Evolutionary conservation across 352 stramenopile genomes (phyloP), one percentile per base, ranked within the genome.

Genomic region (Aphanomyces stellatus): DNA sequence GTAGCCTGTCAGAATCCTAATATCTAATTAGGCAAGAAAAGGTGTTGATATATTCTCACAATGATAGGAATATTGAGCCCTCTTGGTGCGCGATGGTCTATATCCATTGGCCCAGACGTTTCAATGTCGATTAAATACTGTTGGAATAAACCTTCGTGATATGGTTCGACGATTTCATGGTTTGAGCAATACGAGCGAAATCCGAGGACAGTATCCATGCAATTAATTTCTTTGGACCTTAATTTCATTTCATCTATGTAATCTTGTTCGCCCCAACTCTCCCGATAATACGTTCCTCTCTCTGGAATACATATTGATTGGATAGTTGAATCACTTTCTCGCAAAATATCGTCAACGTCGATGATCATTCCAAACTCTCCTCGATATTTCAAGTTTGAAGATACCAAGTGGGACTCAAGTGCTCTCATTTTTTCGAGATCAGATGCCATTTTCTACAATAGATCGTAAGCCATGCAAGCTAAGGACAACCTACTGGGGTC

Each of bases 231-330:
- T 57, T 11, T 33, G 15, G 22, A 15, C 30, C 6, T 34, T 1
- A 24, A 24, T 2, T 57, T 57, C 30, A 57, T 61, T 3, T n/a
- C 24, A 11, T 57, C 53, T 22, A 91, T 51, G 72, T 82, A 90
- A 35, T 91, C 82, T 19, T 73, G 74, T 72, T 95, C 87, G 41
- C 88, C 80, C 87, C 87, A 95, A 59, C 82, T 67, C 31, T 93
- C 87, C 22, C 73, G 79, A 60, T 93, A 95, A 30, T 53, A 80
- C 34, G 85, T 82, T 6, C 87, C 87, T 53, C 31, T 10, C 10
- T 53, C 22, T 22, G 46, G 24, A 28, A 28, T n/a, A n/a, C n/a
- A n/a, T 28, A 53, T 53, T 28, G 46, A 53, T 53, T 8, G 46
- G 24, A 53, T 53, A 17, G 37, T 17, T 17, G 37, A 43, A 43